Conservation (phyloP, 129 eudicot genomes). For the Mikania micrantha region DNA sequence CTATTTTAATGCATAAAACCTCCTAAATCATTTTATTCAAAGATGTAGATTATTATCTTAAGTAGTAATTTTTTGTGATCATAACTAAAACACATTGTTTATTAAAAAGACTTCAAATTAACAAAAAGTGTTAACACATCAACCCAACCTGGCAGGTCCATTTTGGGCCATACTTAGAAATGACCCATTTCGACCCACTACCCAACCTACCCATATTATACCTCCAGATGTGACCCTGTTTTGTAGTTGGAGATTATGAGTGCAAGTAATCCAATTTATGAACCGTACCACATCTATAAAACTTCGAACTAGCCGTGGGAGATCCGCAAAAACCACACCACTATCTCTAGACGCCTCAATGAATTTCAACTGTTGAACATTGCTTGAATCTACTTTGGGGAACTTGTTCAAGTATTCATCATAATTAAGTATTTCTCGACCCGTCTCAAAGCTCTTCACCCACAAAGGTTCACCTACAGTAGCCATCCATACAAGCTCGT, state of each 20-base stretch:
- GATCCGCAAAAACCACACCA: constrained; percentile 60
- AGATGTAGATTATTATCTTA: neutral
- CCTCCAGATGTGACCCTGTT: neutral
- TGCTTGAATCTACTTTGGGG: constrained; percentile 20
- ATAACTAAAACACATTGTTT: neutral
- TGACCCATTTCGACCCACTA: neutral
- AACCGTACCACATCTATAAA: constrained; percentile 84
- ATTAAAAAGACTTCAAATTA: neutral
- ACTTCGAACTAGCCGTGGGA: constrained; percentile 58
- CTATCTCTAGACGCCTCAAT: constrained; percentile 88
- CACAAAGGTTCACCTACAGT: constrained; percentile 74
- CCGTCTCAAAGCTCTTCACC: constrained; percentile 82
- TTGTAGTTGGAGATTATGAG: neutral
- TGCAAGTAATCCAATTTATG: neutral
- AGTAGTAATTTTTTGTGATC: neutral
- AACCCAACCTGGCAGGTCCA: neutral
- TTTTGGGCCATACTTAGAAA: neutral
- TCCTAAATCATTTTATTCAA: neutral
- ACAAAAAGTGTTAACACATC: neutral
- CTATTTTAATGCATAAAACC: neutral
- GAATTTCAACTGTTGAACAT: constrained; percentile 34
- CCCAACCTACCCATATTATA: neutral
- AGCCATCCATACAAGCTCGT: constrained; percentile 76
- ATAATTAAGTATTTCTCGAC: constrained; percentile 87
- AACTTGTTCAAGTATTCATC: constrained; percentile 73